Evolutionary conservation across 306 rosid genomes (phyloP).

Genomic region (Gynostemma pentaphyllum): DNA sequence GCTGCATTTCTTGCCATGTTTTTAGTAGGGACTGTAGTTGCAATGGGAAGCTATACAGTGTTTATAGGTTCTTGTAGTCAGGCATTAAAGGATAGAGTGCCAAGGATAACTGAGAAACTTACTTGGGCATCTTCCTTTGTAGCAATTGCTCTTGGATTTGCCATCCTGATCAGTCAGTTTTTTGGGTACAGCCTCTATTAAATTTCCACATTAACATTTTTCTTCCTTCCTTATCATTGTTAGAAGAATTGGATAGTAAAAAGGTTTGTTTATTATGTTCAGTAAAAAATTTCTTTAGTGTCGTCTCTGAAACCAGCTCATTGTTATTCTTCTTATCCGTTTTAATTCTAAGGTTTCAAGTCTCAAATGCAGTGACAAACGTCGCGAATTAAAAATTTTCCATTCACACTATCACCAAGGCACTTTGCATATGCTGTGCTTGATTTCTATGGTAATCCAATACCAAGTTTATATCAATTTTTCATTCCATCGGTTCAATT

Average conservation of each 20-base stretch:
- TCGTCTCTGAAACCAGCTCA: neutral
- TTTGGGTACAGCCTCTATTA: constrained; percentile 75
- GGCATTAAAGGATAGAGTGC: constrained; percentile 71
- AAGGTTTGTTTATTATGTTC: neutral
- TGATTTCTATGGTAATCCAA: too few relatives aligned
- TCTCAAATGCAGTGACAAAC: neutral
- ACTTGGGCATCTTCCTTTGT: constrained; percentile 89
- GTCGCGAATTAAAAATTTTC: neutral
- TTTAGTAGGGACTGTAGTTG: constrained; percentile 70
- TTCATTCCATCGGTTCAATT: too few relatives aligned
- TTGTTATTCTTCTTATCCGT: too few relatives aligned
- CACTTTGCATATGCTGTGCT: too few relatives aligned
- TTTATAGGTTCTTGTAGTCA: constrained; percentile 76
- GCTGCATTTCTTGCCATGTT: constrained; percentile 88
- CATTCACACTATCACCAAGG: too few relatives aligned
- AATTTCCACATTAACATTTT: constrained; percentile 3
- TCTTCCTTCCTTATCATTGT: neutral
- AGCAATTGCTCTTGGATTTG: constrained; percentile 83
- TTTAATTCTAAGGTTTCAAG: neutral
- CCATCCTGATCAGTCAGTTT: constrained; percentile 75
- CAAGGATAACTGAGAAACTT: constrained; percentile 85
- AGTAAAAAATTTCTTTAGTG: neutral
- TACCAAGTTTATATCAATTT: too few relatives aligned
- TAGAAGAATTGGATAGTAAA: neutral
- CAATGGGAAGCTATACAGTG: constrained; percentile 95